Evolutionary conservation across 2,329 filamentous ascomycete species (phyloP).

Genomic region (Stenocarpella maydis): DNA sequence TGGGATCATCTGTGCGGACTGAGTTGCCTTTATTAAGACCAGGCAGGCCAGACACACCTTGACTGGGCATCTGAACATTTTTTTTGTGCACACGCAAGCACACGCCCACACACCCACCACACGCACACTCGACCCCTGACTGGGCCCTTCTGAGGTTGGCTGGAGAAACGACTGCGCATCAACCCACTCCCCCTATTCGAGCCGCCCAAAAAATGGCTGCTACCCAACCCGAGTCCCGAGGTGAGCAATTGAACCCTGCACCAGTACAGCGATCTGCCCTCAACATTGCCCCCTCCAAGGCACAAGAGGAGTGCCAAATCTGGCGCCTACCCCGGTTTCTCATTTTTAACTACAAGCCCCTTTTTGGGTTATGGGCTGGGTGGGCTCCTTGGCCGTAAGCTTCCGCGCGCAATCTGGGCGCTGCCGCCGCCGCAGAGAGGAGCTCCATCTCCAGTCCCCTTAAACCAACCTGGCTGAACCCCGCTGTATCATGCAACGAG

Average conservation of each 20-base stretch:
- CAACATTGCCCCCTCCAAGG: conserved; percentile 1
- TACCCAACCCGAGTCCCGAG: conserved; percentile 33
- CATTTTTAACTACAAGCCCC: conserved; percentile 10
- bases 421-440: conserved; percentile 20
- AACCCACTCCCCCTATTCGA: conserved; percentile 28
- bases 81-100: conserved; percentile 20
- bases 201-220: conserved; percentile 32
- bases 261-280: conserved; percentile 27
- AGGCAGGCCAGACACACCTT: conserved; percentile 20
- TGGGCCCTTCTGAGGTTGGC: conserved; percentile 14
- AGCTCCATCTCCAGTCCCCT: conserved; percentile 45
- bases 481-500: conserved; percentile 55
- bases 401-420: conserved; percentile 20
- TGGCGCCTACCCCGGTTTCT: conserved; percentile 18
- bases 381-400: conserved; percentile 24
- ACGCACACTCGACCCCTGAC: conserved; percentile 23
- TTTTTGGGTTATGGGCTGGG: conserved; percentile 20
- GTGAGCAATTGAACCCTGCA: conserved; percentile 31
- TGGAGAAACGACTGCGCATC: conserved; percentile 29
- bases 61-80: conserved; percentile 27
- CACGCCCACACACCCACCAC: background rate
- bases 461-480: conserved; percentile 44
- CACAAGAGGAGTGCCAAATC: conserved; percentile 20
- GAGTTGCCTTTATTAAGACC: conserved; percentile 13
- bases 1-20: conserved; percentile 27